A percentile compares a stretch with the other conserved stretches of the same genome.
Conservation (phyloP, 192 early-diverging fungal species). For the Glomus cerebriforme region DNA sequence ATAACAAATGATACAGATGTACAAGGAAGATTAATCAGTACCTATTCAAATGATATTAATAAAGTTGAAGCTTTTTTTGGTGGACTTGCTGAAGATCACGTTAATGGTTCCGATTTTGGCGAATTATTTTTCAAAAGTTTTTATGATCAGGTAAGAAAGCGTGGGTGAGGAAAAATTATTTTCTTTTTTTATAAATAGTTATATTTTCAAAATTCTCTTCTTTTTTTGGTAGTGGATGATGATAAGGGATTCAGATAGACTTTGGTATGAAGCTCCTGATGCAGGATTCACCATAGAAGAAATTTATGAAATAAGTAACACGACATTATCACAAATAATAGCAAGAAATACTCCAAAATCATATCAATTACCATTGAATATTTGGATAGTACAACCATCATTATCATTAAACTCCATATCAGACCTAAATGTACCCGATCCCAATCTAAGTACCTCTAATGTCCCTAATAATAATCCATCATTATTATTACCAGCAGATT, state of each 20-base stretch:
- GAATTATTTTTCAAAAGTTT: background rate
- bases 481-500: background rate
- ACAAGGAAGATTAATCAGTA: background rate
- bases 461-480: too few species aligned
- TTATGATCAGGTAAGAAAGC: background rate
- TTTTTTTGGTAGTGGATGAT: slow-evolving; percentile 34
- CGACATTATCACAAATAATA: slow-evolving; percentile 32
- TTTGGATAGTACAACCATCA: slow-evolving; percentile 8
- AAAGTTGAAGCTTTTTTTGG: slow-evolving; percentile 28
- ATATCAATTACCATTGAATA: background rate
- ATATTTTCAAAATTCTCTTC: background rate
- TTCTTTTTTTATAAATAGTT: too few species aligned
- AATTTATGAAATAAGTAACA: slow-evolving; percentile 19
- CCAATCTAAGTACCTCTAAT: too few species aligned
- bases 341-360: background rate
- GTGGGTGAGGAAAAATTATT: too few species aligned
- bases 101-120: slow-evolving; percentile 12
- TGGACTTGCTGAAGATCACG: slow-evolving; percentile 26
- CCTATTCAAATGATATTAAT: slow-evolving; percentile 21
- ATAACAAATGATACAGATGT: slow-evolving; percentile 22
- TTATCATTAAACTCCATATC: background rate
- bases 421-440: too few species aligned
- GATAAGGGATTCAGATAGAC: slow-evolving; percentile 54
- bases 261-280: slow-evolving; percentile 49
- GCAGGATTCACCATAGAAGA: slow-evolving; percentile 41